phyloP scores from a whole-genome alignment of 148 eudicot species.

The Cornus controversa region DNA sequence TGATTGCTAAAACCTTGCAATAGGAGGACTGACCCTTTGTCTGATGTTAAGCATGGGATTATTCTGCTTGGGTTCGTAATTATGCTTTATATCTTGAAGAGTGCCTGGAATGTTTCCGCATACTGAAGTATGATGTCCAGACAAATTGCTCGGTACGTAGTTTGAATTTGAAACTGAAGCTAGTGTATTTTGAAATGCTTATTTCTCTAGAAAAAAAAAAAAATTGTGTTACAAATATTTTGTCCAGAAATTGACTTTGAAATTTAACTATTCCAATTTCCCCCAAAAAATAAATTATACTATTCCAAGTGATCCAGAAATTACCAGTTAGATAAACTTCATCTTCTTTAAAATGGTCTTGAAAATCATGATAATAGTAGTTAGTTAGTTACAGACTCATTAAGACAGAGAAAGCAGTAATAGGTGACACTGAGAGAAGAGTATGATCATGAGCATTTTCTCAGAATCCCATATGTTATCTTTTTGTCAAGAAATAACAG shows the following conservation, averaged over 20 bases:
- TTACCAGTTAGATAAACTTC: too few relatives aligned
- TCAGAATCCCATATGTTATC: too few relatives aligned
- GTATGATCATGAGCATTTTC: too few relatives aligned
- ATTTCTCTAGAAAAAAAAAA: background rate
- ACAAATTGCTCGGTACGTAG: conserved; percentile 28
- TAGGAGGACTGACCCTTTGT: conserved; percentile 8
- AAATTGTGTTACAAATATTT: too few relatives aligned
- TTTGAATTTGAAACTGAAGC: background rate
- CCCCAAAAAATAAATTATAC: too few relatives aligned
- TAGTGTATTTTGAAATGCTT: background rate
- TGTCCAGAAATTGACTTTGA: background rate
- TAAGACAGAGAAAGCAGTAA: too few relatives aligned
- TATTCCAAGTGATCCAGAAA: background rate
- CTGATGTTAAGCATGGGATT: conserved; percentile 35
- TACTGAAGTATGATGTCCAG: conserved; percentile 31
- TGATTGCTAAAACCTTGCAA: background rate
- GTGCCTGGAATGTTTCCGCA: conserved; percentile 27
- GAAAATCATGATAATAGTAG: too few relatives aligned
- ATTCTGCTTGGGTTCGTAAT: conserved; percentile 35
- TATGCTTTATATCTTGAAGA: conserved; percentile 37
- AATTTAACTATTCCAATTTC: background rate
- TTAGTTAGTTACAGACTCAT: too few relatives aligned
- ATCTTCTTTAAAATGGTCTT: too few relatives aligned
- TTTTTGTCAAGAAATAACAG: too few relatives aligned
- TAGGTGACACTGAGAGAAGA: too few relatives aligned